Conservation (phyloP, 106 monocot genomes). For the Apostasia shenzhenica region DNA sequence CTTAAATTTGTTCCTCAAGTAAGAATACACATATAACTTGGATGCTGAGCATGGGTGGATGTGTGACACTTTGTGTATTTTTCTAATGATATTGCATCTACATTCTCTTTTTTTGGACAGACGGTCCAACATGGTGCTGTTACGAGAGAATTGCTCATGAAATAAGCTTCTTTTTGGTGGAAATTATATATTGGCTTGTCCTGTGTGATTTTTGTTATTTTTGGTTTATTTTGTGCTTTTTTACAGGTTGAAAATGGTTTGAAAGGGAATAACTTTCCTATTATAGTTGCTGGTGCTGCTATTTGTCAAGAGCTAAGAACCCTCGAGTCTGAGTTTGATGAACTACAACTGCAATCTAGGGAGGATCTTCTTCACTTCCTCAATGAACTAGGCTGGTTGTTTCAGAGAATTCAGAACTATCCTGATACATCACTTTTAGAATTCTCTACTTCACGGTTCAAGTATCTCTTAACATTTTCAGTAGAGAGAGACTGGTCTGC, state of each 20-base stretch:
- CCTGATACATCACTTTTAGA: conserved; percentile 8
- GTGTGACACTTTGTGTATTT: too few relatives aligned
- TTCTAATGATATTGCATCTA: too few relatives aligned
- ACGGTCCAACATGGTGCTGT: too few relatives aligned
- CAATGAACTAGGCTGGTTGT: conserved; percentile 98
- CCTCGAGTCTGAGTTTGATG: conserved; percentile 74
- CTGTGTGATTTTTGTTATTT: not conserved
- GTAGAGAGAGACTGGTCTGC: conserved; percentile 74
- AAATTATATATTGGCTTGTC: too few relatives aligned
- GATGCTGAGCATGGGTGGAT: too few relatives aligned
- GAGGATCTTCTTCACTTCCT: conserved; percentile 73
- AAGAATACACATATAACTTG: too few relatives aligned
- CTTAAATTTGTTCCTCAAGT: too few relatives aligned
- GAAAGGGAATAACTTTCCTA: conserved; percentile 90
- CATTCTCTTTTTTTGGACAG: too few relatives aligned
- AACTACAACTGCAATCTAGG: conserved; percentile 31
- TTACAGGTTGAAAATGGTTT: conserved; percentile 96
- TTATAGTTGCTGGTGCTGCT: conserved; percentile 66
- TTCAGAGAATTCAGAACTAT: conserved; percentile 55
- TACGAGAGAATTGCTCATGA: too few relatives aligned
- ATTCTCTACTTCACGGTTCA: conserved; percentile 72
- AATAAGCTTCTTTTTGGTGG: too few relatives aligned
- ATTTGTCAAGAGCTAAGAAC: conserved; percentile 77
- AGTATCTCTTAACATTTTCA: conserved; percentile 73
- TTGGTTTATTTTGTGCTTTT: not conserved